Percentiles rank a stretch among this genome's conserved stretches.
Conservation (phyloP, 2,329 filamentous ascomycete species). For the Aureobasidium namibiae region DNA sequence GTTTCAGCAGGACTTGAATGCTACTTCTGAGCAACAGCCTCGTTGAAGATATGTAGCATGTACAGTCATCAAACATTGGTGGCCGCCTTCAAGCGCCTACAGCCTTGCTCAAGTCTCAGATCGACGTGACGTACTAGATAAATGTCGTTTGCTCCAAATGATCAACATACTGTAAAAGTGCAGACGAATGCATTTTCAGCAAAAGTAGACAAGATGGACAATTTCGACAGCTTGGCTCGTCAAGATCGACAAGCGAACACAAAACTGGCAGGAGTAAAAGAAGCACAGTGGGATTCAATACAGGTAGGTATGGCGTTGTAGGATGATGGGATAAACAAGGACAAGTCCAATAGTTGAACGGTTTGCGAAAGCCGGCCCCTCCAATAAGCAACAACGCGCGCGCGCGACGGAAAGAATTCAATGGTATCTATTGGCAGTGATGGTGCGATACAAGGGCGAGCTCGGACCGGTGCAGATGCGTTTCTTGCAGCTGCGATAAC, state of each 20-base stretch:
- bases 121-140: not conserved
- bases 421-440: slow-evolving; percentile 6
- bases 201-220: not conserved
- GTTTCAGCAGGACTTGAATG: not conserved
- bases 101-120: not conserved
- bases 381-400: slow-evolving; percentile 6
- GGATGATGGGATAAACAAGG: not conserved
- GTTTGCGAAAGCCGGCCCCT: not conserved
- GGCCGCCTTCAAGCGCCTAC: not conserved
- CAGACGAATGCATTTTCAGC: not conserved
- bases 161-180: not conserved
- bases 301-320: not conserved
- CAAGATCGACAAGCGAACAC: not conserved
- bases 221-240: not conserved
- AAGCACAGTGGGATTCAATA: not conserved
- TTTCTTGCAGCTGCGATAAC: no score
- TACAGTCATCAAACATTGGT: not conserved
- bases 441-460: not conserved
- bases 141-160: not conserved
- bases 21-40: not conserved
- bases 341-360: slow-evolving; percentile 8
- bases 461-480: not conserved
- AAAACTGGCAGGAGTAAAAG: not conserved
- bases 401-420: not conserved
- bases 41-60: not conserved